phyloP scores from a whole-genome alignment of 768 basidiomycete genomes.

The Suillus variegatus region DNA sequence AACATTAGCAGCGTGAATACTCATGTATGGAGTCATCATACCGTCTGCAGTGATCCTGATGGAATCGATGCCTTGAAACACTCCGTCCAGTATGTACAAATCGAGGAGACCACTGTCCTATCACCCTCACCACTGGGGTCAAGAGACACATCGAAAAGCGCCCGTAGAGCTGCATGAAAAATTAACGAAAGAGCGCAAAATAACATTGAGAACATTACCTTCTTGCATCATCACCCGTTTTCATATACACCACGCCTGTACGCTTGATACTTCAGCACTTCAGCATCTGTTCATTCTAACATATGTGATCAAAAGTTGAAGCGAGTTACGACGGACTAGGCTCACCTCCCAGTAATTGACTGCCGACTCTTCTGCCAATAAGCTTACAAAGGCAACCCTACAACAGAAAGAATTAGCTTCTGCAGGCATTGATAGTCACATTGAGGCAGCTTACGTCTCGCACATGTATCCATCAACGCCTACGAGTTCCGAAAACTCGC shows the following conservation, averaged over 20 bases:
- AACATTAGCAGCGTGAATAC: background rate
- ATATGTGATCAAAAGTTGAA: background rate
- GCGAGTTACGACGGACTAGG: background rate
- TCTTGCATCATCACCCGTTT: too few relatives aligned
- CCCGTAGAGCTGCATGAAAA: slow-evolving; percentile 39
- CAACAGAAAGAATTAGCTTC: slow-evolving; percentile 1
- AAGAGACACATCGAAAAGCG: slow-evolving; percentile 42
- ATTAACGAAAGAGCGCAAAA: slow-evolving; percentile 5
- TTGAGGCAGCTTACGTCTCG: slow-evolving; percentile 62
- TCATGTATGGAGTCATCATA: background rate
- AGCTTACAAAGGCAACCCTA: slow-evolving; percentile 92
- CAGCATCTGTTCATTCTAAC: too few relatives aligned
- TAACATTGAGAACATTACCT: slow-evolving; percentile 28
- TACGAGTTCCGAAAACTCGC: slow-evolving; percentile 90
- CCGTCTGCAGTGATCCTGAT: background rate
- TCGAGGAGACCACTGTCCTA: slow-evolving; percentile 38
- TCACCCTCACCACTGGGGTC: slow-evolving; percentile 39
- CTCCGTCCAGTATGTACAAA: slow-evolving; percentile 46
- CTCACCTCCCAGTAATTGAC: slow-evolving; percentile 97
- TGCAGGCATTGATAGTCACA: slow-evolving; percentile 7
- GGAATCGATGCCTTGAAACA: background rate
- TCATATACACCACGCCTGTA: too few relatives aligned
- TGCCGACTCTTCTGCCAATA: slow-evolving; percentile 95
- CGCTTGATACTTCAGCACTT: too few relatives aligned
- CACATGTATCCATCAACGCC: slow-evolving; percentile 85